A percentile compares a stretch with the other conserved stretches of the same genome.
These are phyloP conservation scores for Ailanthus altissimus DNA, from an alignment of 345 rosid genomes.

Conservation along the genomic window DNA sequence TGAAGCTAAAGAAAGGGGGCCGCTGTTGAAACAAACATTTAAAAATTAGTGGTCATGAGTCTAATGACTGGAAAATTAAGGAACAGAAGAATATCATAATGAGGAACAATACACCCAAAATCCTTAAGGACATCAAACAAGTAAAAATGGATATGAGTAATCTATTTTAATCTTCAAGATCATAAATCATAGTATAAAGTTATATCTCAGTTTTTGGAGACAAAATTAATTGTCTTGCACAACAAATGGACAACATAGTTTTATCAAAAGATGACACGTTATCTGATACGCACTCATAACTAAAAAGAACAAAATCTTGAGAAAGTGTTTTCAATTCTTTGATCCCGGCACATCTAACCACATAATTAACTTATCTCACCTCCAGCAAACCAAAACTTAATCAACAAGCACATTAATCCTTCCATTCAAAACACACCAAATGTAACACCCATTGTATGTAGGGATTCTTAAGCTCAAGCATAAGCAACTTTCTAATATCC, in stretches of 20 bases:
- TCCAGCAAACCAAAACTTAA: background rate
- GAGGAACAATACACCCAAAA: background rate
- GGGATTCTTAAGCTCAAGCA: background rate
- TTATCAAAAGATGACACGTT: background rate
- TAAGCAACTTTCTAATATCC: background rate
- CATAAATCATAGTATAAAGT: background rate
- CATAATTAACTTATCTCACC: background rate
- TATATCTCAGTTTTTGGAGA: background rate
- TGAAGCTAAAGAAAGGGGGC: slow-evolving; percentile 78
- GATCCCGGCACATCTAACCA: background rate
- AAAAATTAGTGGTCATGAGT: slow-evolving; percentile 16
- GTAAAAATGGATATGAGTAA: background rate
- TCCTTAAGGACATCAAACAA: background rate
- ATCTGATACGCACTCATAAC: background rate
- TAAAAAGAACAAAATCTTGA: background rate
- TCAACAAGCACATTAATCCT: background rate
- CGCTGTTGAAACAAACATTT: slow-evolving; percentile 52
- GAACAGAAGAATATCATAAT: background rate
- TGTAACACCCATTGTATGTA: background rate
- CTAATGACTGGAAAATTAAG: background rate
- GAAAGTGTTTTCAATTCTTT: background rate
- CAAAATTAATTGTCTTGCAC: background rate
- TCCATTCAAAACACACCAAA: background rate
- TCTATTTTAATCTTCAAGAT: background rate
- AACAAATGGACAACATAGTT: background rate